Evolutionary conservation across 768 basidiomycete species (phyloP).

Genomic region (Multifurca ochricompacta): DNA sequence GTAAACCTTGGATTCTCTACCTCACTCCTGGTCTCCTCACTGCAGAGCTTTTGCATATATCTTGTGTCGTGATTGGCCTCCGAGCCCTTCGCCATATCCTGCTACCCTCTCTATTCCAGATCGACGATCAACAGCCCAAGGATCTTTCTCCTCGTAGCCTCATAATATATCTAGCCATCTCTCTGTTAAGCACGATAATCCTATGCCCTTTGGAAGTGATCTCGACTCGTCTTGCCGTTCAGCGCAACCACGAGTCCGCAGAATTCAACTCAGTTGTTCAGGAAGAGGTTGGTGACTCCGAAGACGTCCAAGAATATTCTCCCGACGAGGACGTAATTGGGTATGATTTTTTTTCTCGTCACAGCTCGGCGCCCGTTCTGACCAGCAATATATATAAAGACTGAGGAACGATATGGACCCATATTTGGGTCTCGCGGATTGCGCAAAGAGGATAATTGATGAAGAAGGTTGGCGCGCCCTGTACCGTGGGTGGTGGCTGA

Average conservation of each 20-base stretch:
- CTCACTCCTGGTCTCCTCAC: slow-evolving; percentile 61
- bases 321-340: slow-evolving; percentile 80
- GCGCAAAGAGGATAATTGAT: slow-evolving; percentile 63
- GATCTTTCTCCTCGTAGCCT: slow-evolving; percentile 46
- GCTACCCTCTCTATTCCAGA: slow-evolving; percentile 43
- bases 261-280: slow-evolving; percentile 70
- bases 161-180: slow-evolving; percentile 48
- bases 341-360: slow-evolving; percentile 32
- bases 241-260: slow-evolving; percentile 71
- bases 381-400: not conserved
- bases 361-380: not conserved
- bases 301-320: slow-evolving; percentile 54
- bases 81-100: slow-evolving; percentile 44
- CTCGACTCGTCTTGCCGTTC: slow-evolving; percentile 68
- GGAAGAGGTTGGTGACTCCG: slow-evolving; percentile 59
- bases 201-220: slow-evolving; percentile 79
- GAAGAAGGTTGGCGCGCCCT: slow-evolving; percentile 72
- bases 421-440: slow-evolving; percentile 67
- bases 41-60: slow-evolving; percentile 37
- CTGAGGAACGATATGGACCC: slow-evolving; percentile 70
- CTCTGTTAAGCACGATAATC: slow-evolving; percentile 46
- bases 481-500: slow-evolving; percentile 85
- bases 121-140: slow-evolving; percentile 26
- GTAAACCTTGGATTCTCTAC: slow-evolving; percentile 73
- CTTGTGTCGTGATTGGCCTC: slow-evolving; percentile 38